Evolutionary conservation across 2,329 filamentous ascomycete species (phyloP).

Genomic region (Diplodia mutila): DNA sequence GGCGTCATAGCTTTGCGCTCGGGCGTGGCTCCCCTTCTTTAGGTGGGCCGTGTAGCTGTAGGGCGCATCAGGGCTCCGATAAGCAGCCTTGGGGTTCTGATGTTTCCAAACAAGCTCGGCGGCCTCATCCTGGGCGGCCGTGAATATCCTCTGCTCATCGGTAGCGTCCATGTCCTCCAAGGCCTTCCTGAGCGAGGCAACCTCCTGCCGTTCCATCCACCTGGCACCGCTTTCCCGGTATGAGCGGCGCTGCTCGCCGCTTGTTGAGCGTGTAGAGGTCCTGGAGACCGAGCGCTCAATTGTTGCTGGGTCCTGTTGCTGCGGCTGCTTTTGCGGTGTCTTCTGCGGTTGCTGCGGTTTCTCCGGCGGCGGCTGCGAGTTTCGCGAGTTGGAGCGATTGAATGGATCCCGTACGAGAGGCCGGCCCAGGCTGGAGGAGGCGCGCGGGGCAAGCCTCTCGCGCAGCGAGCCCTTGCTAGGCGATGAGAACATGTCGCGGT

Average conservation of each 20-base stretch:
- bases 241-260: constrained; percentile 62
- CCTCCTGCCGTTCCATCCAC: constrained; percentile 83
- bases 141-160: constrained; percentile 66
- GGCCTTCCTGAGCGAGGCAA: constrained; percentile 68
- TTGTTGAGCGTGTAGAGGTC: constrained; percentile 36
- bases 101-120: constrained; percentile 80
- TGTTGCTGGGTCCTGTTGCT: constrained; percentile 30
- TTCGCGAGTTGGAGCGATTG: constrained; percentile 44
- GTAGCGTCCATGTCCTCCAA: constrained; percentile 74
- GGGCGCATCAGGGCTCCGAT: constrained; percentile 55
- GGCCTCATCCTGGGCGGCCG: constrained; percentile 74
- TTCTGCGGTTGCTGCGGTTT: no score
- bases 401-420: constrained; percentile 44
- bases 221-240: constrained; percentile 75
- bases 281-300: constrained; percentile 56
- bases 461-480: constrained; percentile 40
- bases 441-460: constrained; percentile 34
- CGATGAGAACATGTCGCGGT: constrained; percentile 35
- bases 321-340: background rate
- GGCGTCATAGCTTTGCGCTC: constrained; percentile 47
- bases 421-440: constrained; percentile 24
- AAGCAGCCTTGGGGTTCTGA: constrained; percentile 68
- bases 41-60: constrained; percentile 67
- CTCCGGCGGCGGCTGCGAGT: constrained; percentile 39
- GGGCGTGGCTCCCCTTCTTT: constrained; percentile 71